phyloP scores from a whole-genome alignment of 495 filamentous ascomycete genomes.

The Aspergillus incahuasiensis region DNA sequence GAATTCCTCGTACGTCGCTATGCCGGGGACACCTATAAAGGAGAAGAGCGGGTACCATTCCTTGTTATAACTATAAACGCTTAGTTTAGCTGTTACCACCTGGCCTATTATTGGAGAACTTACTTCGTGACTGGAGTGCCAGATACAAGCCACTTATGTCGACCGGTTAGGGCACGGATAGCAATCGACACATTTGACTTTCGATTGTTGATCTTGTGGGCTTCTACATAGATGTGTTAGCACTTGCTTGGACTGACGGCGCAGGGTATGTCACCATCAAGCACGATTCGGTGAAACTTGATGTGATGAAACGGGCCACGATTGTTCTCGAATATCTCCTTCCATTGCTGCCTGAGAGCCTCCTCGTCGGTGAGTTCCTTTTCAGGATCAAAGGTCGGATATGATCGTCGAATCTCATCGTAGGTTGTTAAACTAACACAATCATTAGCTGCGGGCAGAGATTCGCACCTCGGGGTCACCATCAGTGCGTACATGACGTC shows the following conservation, averaged over 20 bases:
- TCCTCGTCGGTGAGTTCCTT: conserved; percentile 17
- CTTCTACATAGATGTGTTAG: conserved; percentile 24
- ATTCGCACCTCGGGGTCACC: too few species aligned
- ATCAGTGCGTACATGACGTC: conserved; percentile 31
- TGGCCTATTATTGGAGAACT: not conserved
- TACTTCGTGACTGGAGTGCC: conserved; percentile 61
- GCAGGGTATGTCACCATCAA: conserved; percentile 44
- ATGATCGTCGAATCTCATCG: conserved; percentile 45
- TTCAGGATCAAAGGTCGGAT: conserved; percentile 36
- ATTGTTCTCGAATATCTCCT: conserved; percentile 24
- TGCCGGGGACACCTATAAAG: conserved; percentile 49
- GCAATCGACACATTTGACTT: conserved; percentile 43
- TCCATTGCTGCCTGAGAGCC: conserved; percentile 35
- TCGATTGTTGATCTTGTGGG: conserved; percentile 60
- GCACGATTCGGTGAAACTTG: conserved; percentile 50
- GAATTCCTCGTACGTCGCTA: not conserved
- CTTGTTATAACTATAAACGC: conserved; percentile 19
- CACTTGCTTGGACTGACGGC: too few species aligned
- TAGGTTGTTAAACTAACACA: conserved; percentile 47
- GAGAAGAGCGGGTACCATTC: conserved; percentile 60
- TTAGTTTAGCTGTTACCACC: not conserved
- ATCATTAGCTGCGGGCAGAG: not conserved
- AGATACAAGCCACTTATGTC: conserved; percentile 55
- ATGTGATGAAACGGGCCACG: conserved; percentile 44
- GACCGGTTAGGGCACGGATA: conserved; percentile 47